Conservation (phyloP, 2,329 filamentous ascomycete species). For the Cercospora sesami region DNA sequence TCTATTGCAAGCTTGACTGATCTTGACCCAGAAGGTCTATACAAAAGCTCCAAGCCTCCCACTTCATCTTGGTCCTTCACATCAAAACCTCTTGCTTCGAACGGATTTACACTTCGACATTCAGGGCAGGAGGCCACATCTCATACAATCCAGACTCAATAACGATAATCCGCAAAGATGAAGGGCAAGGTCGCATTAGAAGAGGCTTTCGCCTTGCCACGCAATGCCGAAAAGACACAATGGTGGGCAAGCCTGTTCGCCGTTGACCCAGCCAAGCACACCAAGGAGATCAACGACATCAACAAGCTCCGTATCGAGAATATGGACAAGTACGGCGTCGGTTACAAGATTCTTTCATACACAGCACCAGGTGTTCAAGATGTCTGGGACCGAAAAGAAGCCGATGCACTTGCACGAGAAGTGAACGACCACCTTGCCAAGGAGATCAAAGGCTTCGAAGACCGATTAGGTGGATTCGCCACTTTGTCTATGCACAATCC, state of each 20-base stretch:
- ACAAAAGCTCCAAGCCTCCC: background rate
- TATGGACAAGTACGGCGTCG: conserved; percentile 49
- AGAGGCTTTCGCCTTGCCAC: conserved; percentile 62
- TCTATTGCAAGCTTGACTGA: background rate
- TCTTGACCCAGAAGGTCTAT: background rate
- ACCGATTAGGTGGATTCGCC: conserved; percentile 50
- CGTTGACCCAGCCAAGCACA: conserved; percentile 59
- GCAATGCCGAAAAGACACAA: conserved; percentile 58
- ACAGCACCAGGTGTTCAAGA: conserved; percentile 53
- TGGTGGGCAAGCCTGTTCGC: conserved; percentile 65
- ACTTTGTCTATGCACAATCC: conserved; percentile 53
- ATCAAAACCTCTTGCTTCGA: background rate
- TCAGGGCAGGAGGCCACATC: background rate
- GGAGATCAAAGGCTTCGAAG: conserved; percentile 45
- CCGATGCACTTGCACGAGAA: conserved; percentile 47
- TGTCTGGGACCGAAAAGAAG: conserved; percentile 48
- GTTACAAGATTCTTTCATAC: conserved; percentile 51
- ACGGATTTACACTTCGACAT: background rate
- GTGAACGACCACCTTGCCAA: conserved; percentile 52
- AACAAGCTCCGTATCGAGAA: conserved; percentile 46
- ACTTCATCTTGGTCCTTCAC: background rate
- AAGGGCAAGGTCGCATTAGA: conserved; percentile 62
- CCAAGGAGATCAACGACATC: conserved; percentile 55
- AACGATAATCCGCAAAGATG: conserved; percentile 6
- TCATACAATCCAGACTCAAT: background rate